Conservation (phyloP, 768 basidiomycete genomes). For the Terana coerulea region DNA sequence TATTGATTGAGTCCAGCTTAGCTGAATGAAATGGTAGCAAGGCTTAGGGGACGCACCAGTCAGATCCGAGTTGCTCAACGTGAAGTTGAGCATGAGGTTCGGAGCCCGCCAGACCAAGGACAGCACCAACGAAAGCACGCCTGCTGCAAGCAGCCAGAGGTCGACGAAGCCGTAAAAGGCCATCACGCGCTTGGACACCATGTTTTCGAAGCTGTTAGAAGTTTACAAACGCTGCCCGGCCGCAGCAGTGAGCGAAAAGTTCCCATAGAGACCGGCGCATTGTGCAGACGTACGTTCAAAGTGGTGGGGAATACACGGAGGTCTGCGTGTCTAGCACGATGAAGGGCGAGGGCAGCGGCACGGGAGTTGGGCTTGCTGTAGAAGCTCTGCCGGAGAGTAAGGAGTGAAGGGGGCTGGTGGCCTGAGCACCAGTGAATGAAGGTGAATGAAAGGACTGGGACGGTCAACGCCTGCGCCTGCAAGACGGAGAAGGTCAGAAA, state of each 20-base stretch:
- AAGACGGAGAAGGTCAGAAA: slow-evolving; percentile 25
- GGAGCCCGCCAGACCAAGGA: slow-evolving; percentile 69
- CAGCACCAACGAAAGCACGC: slow-evolving; percentile 57
- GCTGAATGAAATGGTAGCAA: neutral
- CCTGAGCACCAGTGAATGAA: slow-evolving; percentile 40
- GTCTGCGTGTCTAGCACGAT: neutral
- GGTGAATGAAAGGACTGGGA: slow-evolving; percentile 39
- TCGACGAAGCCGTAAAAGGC: slow-evolving; percentile 72
- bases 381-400: slow-evolving; percentile 52
- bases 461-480: slow-evolving; percentile 62
- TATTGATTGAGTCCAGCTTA: slow-evolving; percentile 26
- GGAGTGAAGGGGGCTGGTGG: slow-evolving; percentile 34
- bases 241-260: no score
- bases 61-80: slow-evolving; percentile 54
- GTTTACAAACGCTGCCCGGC: slow-evolving; percentile 24
- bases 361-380: slow-evolving; percentile 6
- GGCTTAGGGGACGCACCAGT: slow-evolving; percentile 42
- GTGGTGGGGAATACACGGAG: neutral
- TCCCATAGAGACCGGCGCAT: no score
- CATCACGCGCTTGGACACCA: slow-evolving; percentile 73
- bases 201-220: slow-evolving; percentile 30
- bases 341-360: slow-evolving; percentile 19
- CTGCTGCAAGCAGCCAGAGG: slow-evolving; percentile 66
- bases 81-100: slow-evolving; percentile 71
- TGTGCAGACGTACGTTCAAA: neutral